These are phyloP conservation scores for Curvularia spicifera DNA, from an alignment of 2,329 filamentous ascomycete species.

Conservation along the genomic window DNA sequence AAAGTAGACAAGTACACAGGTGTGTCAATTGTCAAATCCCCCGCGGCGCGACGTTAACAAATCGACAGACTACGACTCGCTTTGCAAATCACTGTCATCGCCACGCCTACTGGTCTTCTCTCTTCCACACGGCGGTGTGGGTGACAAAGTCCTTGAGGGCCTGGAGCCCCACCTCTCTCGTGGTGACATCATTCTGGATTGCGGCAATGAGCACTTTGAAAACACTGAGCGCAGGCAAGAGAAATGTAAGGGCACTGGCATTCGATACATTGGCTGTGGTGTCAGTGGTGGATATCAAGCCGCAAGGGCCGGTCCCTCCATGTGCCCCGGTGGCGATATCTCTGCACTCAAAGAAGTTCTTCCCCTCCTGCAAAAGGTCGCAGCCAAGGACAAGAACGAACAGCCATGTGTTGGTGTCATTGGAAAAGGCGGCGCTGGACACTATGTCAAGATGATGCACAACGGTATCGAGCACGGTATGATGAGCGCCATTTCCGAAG, in stretches of 20 bases:
- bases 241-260: slow-evolving; percentile 61
- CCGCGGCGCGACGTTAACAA: slow-evolving; percentile 21
- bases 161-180: slow-evolving; percentile 60
- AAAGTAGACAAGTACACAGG: slow-evolving; percentile 50
- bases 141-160: slow-evolving; percentile 56
- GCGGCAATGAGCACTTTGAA: slow-evolving; percentile 70
- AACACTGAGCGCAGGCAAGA: slow-evolving; percentile 69
- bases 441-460: slow-evolving; percentile 79
- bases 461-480: slow-evolving; percentile 78
- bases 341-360: slow-evolving; percentile 64
- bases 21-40: slow-evolving; percentile 5
- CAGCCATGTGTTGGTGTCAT: slow-evolving; percentile 66
- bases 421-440: slow-evolving; percentile 68
- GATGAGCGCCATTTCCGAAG: slow-evolving; percentile 69
- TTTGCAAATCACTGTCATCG: slow-evolving; percentile 57
- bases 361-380: slow-evolving; percentile 66
- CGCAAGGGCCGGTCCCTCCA: slow-evolving; percentile 69
- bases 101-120: slow-evolving; percentile 62
- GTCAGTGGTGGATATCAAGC: slow-evolving; percentile 74
- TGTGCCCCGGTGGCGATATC: slow-evolving; percentile 68
- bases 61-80: slow-evolving; percentile 54
- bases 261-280: slow-evolving; percentile 72
- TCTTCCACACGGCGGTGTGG: slow-evolving; percentile 57
- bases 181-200: slow-evolving; percentile 72
- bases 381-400: slow-evolving; percentile 67